A percentile compares a stretch with the other conserved stretches of the same genome.
These are phyloP conservation scores for Porodaedalea pini DNA, from an alignment of 1,284 basidiomycete species.

Conservation along the genomic window DNA sequence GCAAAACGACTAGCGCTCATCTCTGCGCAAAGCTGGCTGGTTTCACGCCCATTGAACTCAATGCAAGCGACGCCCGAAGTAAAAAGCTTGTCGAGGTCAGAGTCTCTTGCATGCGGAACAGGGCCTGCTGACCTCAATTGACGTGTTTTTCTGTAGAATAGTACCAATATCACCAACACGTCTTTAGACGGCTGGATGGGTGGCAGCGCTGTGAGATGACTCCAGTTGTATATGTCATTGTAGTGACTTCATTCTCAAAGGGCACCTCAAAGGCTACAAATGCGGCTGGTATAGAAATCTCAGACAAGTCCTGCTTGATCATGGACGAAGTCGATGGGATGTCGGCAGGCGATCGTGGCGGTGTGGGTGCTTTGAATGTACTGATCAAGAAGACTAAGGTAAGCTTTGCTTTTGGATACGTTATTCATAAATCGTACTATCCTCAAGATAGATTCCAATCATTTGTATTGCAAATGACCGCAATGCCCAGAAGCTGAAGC, in stretches of 20 bases:
- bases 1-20: slow-evolving; percentile 97
- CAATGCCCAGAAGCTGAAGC: slow-evolving; percentile 86
- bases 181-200: slow-evolving; percentile 87
- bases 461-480: slow-evolving; percentile 98
- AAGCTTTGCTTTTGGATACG: slow-evolving; percentile 9
- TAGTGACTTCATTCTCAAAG: background rate
- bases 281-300: slow-evolving; percentile 67
- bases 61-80: slow-evolving; percentile 93
- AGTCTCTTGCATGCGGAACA: background rate
- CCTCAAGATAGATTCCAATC: slow-evolving; percentile 75
- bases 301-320: slow-evolving; percentile 83
- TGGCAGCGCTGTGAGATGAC: slow-evolving; percentile 47
- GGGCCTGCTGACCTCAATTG: background rate
- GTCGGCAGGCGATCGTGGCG: slow-evolving; percentile 96
- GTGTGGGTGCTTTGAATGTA: slow-evolving; percentile 88
- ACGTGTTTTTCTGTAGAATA: slow-evolving; percentile 49
- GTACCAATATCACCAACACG: slow-evolving; percentile 83
- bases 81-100: slow-evolving; percentile 92
- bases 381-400: slow-evolving; percentile 94
- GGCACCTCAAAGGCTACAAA: slow-evolving; percentile 49
- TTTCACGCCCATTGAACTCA: slow-evolving; percentile 90
- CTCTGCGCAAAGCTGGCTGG: slow-evolving; percentile 86
- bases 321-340: slow-evolving; percentile 99
- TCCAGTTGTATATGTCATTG: background rate
- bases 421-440: background rate